A percentile compares a stretch with the other conserved stretches of the same genome.
Evolutionary conservation across 257 asterid genomes (phyloP).

Genomic region (Ocimum tenuiflorum): DNA sequence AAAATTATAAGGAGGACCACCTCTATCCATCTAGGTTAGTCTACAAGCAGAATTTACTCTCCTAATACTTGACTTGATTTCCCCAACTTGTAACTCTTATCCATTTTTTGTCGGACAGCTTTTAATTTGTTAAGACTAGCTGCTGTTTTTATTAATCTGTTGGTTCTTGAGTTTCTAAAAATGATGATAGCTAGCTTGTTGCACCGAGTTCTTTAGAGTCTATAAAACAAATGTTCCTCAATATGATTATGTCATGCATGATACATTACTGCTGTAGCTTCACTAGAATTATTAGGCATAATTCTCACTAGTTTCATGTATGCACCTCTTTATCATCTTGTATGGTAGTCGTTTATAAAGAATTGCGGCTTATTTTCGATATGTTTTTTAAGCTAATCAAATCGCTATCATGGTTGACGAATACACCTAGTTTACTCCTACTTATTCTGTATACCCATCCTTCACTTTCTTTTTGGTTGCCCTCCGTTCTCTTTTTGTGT

Average conservation of each 20-base stretch:
- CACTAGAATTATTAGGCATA: no score
- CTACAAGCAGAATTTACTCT: neutral
- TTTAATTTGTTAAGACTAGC: neutral
- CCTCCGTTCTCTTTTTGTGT: neutral
- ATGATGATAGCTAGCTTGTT: neutral
- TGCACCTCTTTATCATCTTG: neutral
- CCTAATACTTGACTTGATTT: neutral
- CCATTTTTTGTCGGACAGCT: neutral
- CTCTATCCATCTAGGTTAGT: constrained; percentile 48
- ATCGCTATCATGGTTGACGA: neutral
- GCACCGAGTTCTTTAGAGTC: neutral
- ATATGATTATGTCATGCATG: neutral
- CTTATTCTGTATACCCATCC: no score
- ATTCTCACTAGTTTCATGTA: no score
- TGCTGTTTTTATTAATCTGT: neutral
- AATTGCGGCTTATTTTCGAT: neutral
- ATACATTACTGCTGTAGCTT: no score
- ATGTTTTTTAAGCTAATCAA: neutral
- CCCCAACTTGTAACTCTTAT: neutral
- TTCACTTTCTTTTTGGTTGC: neutral
- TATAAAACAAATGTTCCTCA: neutral
- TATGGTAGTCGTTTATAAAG: no score
- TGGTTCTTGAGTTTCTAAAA: neutral
- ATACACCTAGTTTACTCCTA: no score
- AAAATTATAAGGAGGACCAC: constrained; percentile 45